Evolutionary conservation across 2,329 filamentous ascomycete species (phyloP), one percentile per base, ranked within the genome.

Genomic region (Penicillium sp.): DNA sequence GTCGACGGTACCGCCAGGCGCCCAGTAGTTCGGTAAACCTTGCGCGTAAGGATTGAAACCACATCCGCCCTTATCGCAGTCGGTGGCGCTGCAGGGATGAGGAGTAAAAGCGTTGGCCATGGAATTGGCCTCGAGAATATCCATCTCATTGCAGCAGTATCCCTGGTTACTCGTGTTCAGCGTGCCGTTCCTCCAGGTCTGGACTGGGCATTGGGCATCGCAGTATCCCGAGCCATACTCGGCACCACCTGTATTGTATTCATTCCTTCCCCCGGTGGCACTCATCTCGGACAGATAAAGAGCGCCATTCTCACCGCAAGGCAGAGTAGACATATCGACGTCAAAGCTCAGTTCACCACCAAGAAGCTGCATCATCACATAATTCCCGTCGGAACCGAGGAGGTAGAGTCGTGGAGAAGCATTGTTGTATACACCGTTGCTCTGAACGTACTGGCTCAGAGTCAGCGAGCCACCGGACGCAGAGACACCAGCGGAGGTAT

Each of bases 261-360:
- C 79, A 62, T 75, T 68, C 58, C 80, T 68, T 28, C 86, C 87
- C 64, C 89, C 89, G 68, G 87, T 84, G 16, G 79, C 77, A 4
- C 84, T 81, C 74, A 89, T 89, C 66, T 83, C 78, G 19, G 83
- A 79, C 52, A 89, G 81, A 76, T 91, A 91, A 51, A 91, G 78
- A 46, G 88, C 88, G 58, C 88, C 89, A 76, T 92, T 91, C 63
- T 91, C 76, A 63, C 89, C 89, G 69, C 89, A 91, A 63, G 84
- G 84, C 26, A 89, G 79, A 67, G 84, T 82, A 48, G 87, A 89
- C 43, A 90, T 85, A 71, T 91, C 88, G 35, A 90, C 88, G 61
- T 90, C 87, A 65, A 91, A 90, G 58, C 86, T 87, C 76, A 91
- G 87, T 75, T 91, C 88, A 69, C 87, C 83, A 75, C 85, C 85